Percentiles rank a stretch among this genome's conserved stretches.
Evolutionary conservation across 345 rosid species (phyloP).

Genomic region (Gossypium herbaceum): DNA sequence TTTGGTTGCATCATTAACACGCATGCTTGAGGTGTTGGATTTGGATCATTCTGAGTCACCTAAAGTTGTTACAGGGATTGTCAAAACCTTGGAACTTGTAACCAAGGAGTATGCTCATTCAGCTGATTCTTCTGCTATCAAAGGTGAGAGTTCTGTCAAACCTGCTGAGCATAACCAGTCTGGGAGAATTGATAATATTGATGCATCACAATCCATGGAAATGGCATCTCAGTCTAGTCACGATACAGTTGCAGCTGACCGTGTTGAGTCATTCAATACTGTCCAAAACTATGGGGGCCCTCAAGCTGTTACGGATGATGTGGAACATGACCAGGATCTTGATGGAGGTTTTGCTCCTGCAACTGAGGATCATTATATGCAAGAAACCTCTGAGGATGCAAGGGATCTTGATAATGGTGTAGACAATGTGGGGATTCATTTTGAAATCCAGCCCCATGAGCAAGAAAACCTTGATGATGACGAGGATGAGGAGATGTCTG

Average conservation of each 20-base stretch:
- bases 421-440: conserved; percentile 62
- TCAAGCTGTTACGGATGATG: conserved; percentile 83
- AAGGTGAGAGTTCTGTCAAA: conserved; percentile 62
- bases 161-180: conserved; percentile 44
- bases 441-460: conserved; percentile 73
- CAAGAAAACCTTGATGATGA: conserved; percentile 62
- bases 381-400: conserved; percentile 69
- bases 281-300: conserved; percentile 59
- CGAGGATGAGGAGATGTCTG: conserved; percentile 85
- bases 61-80: conserved; percentile 70
- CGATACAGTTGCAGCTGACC: conserved; percentile 52
- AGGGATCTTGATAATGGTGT: conserved; percentile 71
- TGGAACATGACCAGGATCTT: conserved; percentile 94
- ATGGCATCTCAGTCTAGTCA: conserved; percentile 50
- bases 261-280: conserved; percentile 46
- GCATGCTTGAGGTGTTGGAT: conserved; percentile 79
- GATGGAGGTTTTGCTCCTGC: conserved; percentile 66
- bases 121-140: conserved; percentile 42
- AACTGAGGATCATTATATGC: conserved; percentile 86
- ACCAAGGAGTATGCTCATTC: conserved; percentile 84
- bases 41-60: conserved; percentile 84
- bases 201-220: conserved; percentile 51
- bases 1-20: conserved; percentile 68
- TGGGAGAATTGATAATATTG: conserved; percentile 51
- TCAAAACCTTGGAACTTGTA: conserved; percentile 88